Percentiles rank a stretch among this genome's conserved stretches.
Conservation (phyloP, 225 moss, liverwort and hornwort genomes). For the Lunularia cruciata region DNA sequence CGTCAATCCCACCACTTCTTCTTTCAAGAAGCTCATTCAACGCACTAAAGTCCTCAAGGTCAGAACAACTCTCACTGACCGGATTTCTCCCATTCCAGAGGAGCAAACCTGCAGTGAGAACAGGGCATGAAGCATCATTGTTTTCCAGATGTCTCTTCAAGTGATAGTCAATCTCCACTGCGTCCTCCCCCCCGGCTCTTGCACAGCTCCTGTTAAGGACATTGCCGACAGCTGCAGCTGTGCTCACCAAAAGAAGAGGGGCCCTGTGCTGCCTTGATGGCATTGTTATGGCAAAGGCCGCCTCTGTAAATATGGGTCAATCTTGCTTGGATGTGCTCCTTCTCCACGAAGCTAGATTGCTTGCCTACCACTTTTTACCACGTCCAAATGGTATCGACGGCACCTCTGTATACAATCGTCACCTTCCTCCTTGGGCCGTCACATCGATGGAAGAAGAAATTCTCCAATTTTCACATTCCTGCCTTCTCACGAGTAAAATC, state of each 20-base stretch:
- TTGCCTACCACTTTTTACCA: too few species aligned
- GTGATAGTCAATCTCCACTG: neutral
- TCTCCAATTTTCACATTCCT: too few species aligned
- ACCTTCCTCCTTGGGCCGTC: too few species aligned
- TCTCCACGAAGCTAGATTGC: too few species aligned
- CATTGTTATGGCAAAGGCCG: too few species aligned
- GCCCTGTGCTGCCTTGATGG: constrained; percentile 24
- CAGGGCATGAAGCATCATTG: constrained; percentile 7
- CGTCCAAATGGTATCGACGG: too few species aligned
- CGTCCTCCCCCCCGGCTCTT: neutral
- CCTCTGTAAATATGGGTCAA: too few species aligned
- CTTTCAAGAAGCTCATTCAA: constrained; percentile 7
- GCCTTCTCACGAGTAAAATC: too few species aligned
- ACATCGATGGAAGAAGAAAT: too few species aligned
- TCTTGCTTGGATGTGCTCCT: too few species aligned
- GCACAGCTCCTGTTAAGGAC: constrained; percentile 15
- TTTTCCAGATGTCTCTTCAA: neutral
- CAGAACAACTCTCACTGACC: neutral
- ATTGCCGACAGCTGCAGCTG: constrained; percentile 31
- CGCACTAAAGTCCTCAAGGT: neutral
- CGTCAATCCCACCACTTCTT: constrained; percentile 32
- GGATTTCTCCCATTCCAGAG: constrained; percentile 24
- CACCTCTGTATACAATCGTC: too few species aligned
- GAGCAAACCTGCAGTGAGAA: constrained; percentile 38
- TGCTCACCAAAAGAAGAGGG: constrained; percentile 39